Evolutionary conservation across 1,284 basidiomycete species (phyloP).

Genomic region (Grifola frondosa): DNA sequence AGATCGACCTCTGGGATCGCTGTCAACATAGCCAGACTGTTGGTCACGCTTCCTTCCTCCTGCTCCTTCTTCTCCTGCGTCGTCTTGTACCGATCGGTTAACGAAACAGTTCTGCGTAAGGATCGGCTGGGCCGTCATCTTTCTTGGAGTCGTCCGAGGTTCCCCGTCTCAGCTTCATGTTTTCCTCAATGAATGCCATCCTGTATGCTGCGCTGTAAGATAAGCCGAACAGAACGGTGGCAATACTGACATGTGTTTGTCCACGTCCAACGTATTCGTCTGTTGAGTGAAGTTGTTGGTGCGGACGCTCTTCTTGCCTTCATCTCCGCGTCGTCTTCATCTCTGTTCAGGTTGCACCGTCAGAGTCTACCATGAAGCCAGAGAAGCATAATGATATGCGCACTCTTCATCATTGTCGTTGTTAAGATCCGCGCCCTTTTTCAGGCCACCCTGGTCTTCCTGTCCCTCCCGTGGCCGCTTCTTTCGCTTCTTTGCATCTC

Average conservation of each 20-base stretch:
- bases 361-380: neutral
- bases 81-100: constrained; percentile 74
- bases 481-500: constrained; percentile 74
- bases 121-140: constrained; percentile 53
- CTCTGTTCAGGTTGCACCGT: constrained; percentile 35
- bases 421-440: constrained; percentile 39
- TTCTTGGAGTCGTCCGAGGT: constrained; percentile 47
- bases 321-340: constrained; percentile 63
- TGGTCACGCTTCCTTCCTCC: constrained; percentile 91
- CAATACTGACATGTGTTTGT: constrained; percentile 88
- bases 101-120: constrained; percentile 80
- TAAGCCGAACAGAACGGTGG: neutral
- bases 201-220: constrained; percentile 51
- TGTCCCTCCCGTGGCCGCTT: constrained; percentile 53
- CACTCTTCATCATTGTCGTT: constrained; percentile 61
- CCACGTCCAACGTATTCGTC: constrained; percentile 93
- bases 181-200: constrained; percentile 98
- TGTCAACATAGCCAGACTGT: constrained; percentile 91
- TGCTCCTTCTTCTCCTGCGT: constrained; percentile 54
- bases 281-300: constrained; percentile 96
- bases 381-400: constrained; percentile 27
- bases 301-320: constrained; percentile 72
- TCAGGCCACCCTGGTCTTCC: constrained; percentile 56
- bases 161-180: constrained; percentile 78
- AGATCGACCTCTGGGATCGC: constrained; percentile 97